A percentile compares a stretch with the other conserved stretches of the same genome.
Evolutionary conservation across 192 early-diverging fungal genomes (phyloP).

Genomic region (Backusella sp.): DNA sequence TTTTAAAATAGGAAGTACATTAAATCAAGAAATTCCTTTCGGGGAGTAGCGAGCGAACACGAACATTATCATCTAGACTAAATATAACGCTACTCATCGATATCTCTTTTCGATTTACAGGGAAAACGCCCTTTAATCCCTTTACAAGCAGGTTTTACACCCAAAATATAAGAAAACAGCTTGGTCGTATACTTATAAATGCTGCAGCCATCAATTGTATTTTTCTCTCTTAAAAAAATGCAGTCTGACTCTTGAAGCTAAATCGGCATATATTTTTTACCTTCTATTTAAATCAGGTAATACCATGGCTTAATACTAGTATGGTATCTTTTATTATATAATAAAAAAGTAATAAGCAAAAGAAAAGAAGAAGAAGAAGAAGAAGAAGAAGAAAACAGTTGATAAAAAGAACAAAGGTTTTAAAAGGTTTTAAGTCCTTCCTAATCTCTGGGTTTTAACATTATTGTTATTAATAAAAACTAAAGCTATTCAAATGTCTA

Average conservation of each 20-base stretch:
- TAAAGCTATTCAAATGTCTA: not conserved
- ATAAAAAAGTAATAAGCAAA: not conserved
- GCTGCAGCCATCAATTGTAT: not conserved
- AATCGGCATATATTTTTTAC: not conserved
- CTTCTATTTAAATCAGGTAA: not conserved
- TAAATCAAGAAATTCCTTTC: not conserved
- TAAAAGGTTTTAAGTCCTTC: not conserved
- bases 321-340: not conserved
- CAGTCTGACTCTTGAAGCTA: not conserved
- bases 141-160: not conserved
- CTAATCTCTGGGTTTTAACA: not conserved
- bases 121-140: not conserved
- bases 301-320: not conserved
- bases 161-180: not conserved
- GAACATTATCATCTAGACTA: not conserved
- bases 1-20: not conserved
- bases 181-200: not conserved
- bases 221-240: not conserved
- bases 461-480: not conserved
- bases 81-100: not conserved
- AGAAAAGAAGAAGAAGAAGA: no score
- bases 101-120: not conserved
- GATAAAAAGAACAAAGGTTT: not conserved
- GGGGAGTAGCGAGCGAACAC: not conserved
- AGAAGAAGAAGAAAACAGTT: not conserved